phyloP scores from a whole-genome alignment of 2,329 filamentous ascomycete species.

The Hypoxylon sp. region DNA sequence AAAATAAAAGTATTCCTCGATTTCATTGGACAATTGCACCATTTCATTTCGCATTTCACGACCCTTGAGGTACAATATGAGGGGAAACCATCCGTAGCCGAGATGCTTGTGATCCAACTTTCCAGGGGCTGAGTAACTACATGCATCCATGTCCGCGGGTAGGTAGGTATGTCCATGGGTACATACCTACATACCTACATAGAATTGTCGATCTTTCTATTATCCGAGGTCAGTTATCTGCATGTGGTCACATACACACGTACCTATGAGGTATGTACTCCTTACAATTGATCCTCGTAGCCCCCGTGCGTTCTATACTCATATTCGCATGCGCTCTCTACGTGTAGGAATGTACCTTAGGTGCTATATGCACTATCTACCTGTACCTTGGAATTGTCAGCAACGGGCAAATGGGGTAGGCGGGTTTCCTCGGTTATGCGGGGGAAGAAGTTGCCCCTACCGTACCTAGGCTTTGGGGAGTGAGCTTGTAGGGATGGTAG shows the following conservation, averaged over 20 bases:
- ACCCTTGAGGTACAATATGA: neutral
- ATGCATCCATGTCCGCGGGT: neutral
- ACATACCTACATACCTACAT: too few relatives aligned
- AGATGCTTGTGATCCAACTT: conserved; percentile 7
- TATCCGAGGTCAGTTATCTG: conserved; percentile 40
- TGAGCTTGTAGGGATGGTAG: neutral
- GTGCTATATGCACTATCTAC: too few relatives aligned
- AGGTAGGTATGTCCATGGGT: neutral
- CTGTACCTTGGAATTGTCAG: conserved; percentile 17
- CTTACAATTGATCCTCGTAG: conserved; percentile 7
- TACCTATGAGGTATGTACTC: neutral
- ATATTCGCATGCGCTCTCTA: neutral
- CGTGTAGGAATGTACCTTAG: too few relatives aligned
- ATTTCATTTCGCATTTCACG: conserved; percentile 4
- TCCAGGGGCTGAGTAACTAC: conserved; percentile 10
- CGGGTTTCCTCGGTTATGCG: conserved; percentile 56
- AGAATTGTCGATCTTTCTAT: conserved; percentile 14
- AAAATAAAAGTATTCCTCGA: neutral
- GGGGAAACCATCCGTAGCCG: conserved; percentile 7
- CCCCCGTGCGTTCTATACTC: conserved; percentile 7
- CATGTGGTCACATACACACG: neutral
- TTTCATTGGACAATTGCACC: conserved; percentile 35
- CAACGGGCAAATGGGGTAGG: conserved; percentile 30
- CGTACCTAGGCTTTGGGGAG: neutral
- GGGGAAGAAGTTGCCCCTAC: conserved; percentile 40